Conservation (phyloP, 768 basidiomycete species). For the Suillus hirtellus region DNA sequence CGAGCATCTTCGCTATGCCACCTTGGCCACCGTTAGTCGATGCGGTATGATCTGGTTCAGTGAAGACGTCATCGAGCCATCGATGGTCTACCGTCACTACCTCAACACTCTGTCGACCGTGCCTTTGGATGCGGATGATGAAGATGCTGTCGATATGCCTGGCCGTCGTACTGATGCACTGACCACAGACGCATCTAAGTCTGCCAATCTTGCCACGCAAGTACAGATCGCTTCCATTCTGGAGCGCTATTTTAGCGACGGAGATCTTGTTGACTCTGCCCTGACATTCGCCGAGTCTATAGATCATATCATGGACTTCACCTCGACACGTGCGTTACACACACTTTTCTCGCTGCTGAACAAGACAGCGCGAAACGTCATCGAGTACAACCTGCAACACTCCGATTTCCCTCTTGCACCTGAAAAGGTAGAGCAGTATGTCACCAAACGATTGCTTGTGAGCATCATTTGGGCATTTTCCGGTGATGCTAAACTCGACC, state of each 20-base stretch:
- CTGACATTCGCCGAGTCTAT: slow-evolving; percentile 80
- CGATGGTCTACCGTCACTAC: slow-evolving; percentile 91
- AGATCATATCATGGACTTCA: slow-evolving; percentile 99
- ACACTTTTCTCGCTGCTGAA: slow-evolving; percentile 97
- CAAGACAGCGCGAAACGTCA: slow-evolving; percentile 90
- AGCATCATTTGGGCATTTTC: slow-evolving; percentile 98
- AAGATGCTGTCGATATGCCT: slow-evolving; percentile 62
- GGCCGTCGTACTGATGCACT: slow-evolving; percentile 58
- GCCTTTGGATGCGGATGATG: slow-evolving; percentile 88
- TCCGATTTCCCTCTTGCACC: slow-evolving; percentile 87
- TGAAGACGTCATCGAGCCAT: slow-evolving; percentile 88
- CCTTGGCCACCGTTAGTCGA: slow-evolving; percentile 97
- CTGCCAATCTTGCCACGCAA: slow-evolving; percentile 71
- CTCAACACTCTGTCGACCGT: slow-evolving; percentile 72
- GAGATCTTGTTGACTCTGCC: slow-evolving; percentile 79
- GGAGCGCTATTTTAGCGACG: slow-evolving; percentile 79
- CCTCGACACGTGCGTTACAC: slow-evolving; percentile 84
- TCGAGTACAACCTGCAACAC: slow-evolving; percentile 94
- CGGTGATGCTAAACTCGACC: slow-evolving; percentile 90
- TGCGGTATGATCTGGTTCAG: slow-evolving; percentile 99
- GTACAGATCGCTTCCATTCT: slow-evolving; percentile 72
- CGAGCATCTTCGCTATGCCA: slow-evolving; percentile 95
- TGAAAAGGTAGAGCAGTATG: slow-evolving; percentile 89
- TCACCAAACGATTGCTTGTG: slow-evolving; percentile 85
- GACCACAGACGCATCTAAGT: slow-evolving; percentile 48